A percentile compares a stretch with the other conserved stretches of the same genome.
Evolutionary conservation across 75 land plant genomes (phyloP).

Genomic region (Pseudotsuga menziesii): DNA sequence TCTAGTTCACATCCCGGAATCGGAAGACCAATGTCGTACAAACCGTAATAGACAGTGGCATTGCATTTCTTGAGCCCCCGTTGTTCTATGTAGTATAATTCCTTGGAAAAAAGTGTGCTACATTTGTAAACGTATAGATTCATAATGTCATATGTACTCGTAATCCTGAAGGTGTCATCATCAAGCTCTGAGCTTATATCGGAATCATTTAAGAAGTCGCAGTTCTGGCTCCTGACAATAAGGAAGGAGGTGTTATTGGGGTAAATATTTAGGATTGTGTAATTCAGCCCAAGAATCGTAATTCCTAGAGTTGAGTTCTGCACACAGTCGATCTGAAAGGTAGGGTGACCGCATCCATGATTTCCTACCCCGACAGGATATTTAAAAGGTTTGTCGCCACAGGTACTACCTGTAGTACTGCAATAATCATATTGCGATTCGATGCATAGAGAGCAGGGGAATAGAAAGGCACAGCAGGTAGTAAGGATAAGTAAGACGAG

Average conservation of each 20-base stretch:
- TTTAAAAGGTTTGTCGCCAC: neutral
- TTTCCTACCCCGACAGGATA: neutral
- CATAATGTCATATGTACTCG: too few relatives aligned
- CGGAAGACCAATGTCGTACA: too few relatives aligned
- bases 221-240: too few relatives aligned
- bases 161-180: too few relatives aligned
- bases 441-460: neutral
- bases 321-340: neutral
- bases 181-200: too few relatives aligned
- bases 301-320: neutral
- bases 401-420: neutral
- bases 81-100: too few relatives aligned
- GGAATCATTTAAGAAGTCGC: too few relatives aligned
- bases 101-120: accelerated
- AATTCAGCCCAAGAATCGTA: neutral
- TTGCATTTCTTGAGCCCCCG: too few relatives aligned
- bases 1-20: too few relatives aligned
- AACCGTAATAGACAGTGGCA: too few relatives aligned
- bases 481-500: neutral
- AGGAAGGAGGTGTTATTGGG: neutral
- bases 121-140: too few relatives aligned
- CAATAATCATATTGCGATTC: neutral
- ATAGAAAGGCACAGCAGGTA: neutral
- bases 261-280: neutral
- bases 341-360: neutral